Evolutionary conservation across 495 filamentous ascomycete species (phyloP).

Genomic region (Aspergillus affinis): DNA sequence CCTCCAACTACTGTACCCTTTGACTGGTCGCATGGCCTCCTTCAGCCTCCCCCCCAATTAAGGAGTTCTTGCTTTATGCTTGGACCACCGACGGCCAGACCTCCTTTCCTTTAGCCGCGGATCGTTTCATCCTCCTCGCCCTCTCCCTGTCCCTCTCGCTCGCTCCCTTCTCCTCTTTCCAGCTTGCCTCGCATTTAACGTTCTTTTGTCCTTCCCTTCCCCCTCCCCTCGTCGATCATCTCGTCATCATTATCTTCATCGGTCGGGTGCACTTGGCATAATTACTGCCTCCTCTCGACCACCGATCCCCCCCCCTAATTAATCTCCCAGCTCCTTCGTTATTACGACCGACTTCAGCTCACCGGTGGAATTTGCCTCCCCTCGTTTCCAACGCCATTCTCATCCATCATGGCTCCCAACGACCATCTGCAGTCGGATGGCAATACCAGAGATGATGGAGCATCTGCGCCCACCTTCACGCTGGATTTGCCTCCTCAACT

Average conservation of each 20-base stretch:
- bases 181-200: constrained; percentile 4
- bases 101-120: constrained; percentile 15
- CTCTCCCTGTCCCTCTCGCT: constrained; percentile 4
- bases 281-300: neutral
- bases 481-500: constrained; percentile 17
- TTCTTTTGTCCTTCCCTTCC: constrained; percentile 9
- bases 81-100: constrained; percentile 9
- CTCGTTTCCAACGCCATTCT: neutral
- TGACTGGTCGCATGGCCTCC: no score
- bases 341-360: neutral
- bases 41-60: constrained; percentile 5
- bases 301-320: neutral
- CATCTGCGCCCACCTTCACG: constrained; percentile 22
- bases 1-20: no score
- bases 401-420: constrained; percentile 27
- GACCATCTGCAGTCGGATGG: constrained; percentile 25
- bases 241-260: neutral
- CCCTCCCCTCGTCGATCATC: constrained; percentile 9
- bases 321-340: neutral
- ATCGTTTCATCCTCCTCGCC: constrained; percentile 19
- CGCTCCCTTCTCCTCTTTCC: constrained; percentile 6
- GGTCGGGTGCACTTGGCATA: neutral
- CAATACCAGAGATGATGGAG: constrained; percentile 18
- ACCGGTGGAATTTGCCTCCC: neutral
- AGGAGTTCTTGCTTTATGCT: constrained; percentile 9